Evolutionary conservation across 371 early-diverging fungal genomes (phyloP).

Genomic region (Mucor saturninus): DNA sequence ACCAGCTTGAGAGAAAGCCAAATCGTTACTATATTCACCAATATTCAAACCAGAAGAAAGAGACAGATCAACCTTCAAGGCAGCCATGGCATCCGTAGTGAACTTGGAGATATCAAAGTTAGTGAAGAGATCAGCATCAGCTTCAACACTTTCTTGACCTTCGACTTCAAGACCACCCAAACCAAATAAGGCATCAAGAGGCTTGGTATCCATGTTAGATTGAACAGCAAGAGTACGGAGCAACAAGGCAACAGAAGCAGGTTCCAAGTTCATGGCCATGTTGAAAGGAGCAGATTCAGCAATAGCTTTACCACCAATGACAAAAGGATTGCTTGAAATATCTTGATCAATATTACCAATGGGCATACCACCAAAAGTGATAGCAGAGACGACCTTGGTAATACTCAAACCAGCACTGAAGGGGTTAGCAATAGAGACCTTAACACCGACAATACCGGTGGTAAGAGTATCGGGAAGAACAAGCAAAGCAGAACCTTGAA

Average conservation of each 20-base stretch:
- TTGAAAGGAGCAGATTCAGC: conserved; percentile 36
- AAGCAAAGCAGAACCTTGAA: conserved; percentile 49
- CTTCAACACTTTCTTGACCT: conserved; percentile 41
- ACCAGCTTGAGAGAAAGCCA: conserved; percentile 54
- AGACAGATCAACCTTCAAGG: conserved; percentile 56
- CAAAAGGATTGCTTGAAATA: conserved; percentile 45
- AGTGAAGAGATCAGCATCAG: conserved; percentile 43
- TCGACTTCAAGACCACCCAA: conserved; percentile 51
- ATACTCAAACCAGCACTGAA: conserved; percentile 60
- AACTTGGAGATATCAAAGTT: conserved; percentile 56
- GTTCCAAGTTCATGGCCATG: conserved; percentile 53
- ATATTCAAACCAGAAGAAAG: conserved; percentile 54
- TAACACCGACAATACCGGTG: conserved; percentile 52
- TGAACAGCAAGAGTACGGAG: conserved; percentile 55
- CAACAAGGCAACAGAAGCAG: conserved; percentile 48
- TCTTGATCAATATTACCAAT: conserved; percentile 61
- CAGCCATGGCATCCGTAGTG: conserved; percentile 56
- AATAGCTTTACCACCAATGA: conserved; percentile 40
- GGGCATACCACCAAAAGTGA: conserved; percentile 54
- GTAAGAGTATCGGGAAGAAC: conserved; percentile 47
- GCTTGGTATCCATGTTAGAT: conserved; percentile 48
- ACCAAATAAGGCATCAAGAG: conserved; percentile 56
- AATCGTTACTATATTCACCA: conserved; percentile 54
- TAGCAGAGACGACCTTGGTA: conserved; percentile 50
- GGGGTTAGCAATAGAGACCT: conserved; percentile 62